Evolutionary conservation across 768 basidiomycete genomes (phyloP).

Genomic region (Leccinellum rugosiceps): DNA sequence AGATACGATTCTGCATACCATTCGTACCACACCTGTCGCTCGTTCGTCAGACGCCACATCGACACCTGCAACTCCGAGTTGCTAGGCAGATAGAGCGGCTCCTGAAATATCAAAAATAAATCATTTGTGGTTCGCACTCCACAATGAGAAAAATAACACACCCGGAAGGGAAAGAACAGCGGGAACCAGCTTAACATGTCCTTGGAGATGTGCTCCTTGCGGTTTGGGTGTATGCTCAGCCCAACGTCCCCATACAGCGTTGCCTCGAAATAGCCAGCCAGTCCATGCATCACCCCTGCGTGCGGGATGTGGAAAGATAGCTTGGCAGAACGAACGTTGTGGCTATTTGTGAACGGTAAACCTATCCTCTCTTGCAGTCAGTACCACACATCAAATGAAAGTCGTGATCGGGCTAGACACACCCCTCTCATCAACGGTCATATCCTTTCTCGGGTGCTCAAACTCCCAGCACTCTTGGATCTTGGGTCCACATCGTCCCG

Average conservation of each 20-base stretch:
- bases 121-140: neutral
- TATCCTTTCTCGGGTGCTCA: slow-evolving; percentile 85
- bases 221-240: slow-evolving; percentile 89
- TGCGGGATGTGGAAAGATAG: slow-evolving; percentile 91
- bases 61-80: slow-evolving; percentile 90
- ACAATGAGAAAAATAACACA: slow-evolving; percentile 34
- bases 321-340: slow-evolving; percentile 87
- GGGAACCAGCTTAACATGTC: slow-evolving; percentile 99
- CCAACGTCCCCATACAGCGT: slow-evolving; percentile 88
- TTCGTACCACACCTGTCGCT: slow-evolving; percentile 95
- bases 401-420: slow-evolving; percentile 2
- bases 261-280: slow-evolving; percentile 97
- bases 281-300: slow-evolving; percentile 88
- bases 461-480: slow-evolving; percentile 98
- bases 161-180: slow-evolving; percentile 91
- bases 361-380: slow-evolving; percentile 44
- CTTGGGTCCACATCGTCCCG: slow-evolving; percentile 71
- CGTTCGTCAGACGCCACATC: slow-evolving; percentile 90
- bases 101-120: slow-evolving; percentile 42
- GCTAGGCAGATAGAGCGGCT: slow-evolving; percentile 89
- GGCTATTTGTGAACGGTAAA: slow-evolving; percentile 89
- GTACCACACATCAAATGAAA: neutral
- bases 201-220: slow-evolving; percentile 81
- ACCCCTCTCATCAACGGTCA: slow-evolving; percentile 73
- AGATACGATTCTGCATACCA: slow-evolving; percentile 97